phyloP scores from a whole-genome alignment of 2,329 filamentous ascomycete genomes.

The Fusarium sambucinum region DNA sequence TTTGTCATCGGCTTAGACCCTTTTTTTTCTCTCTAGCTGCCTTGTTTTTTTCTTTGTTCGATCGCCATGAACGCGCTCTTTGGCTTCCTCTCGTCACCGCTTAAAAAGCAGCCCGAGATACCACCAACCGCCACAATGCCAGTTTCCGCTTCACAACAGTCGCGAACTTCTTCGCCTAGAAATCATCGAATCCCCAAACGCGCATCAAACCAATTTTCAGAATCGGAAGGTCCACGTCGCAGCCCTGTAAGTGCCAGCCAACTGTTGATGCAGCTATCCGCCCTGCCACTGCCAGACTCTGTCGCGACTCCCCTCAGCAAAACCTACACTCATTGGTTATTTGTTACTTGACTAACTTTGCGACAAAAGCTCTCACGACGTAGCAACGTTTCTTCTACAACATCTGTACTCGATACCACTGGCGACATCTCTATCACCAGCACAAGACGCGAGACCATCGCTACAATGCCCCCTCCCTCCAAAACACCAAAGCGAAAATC shows the following conservation, averaged over 20 bases:
- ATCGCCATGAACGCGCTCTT: conserved; percentile 24
- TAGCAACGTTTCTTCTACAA: conserved; percentile 30
- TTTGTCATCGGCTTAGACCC: neutral
- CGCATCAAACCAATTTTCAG: conserved; percentile 17
- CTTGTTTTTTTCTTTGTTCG: neutral
- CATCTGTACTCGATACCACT: conserved; percentile 15
- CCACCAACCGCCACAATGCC: conserved; percentile 28
- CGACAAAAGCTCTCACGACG: conserved; percentile 25
- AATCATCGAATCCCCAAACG: conserved; percentile 30
- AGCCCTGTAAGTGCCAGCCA: conserved; percentile 28
- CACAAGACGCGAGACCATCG: conserved; percentile 11
- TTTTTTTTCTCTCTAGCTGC: neutral
- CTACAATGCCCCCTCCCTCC: conserved; percentile 15
- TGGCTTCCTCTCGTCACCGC: conserved; percentile 42
- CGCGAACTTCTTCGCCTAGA: conserved; percentile 32
- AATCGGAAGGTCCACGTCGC: conserved; percentile 26
- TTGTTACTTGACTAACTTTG: neutral
- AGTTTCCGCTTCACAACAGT: conserved; percentile 16
- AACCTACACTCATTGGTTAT: too few relatives aligned
- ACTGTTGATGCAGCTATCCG: neutral
- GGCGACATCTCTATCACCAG: conserved; percentile 15
- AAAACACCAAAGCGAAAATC: conserved; percentile 1
- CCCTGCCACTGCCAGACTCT: neutral
- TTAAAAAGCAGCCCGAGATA: conserved; percentile 32
- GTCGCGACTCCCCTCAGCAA: too few relatives aligned